Evolutionary conservation across 2,329 filamentous ascomycete species (phyloP).

Genomic region (Botrytis squamosa): DNA sequence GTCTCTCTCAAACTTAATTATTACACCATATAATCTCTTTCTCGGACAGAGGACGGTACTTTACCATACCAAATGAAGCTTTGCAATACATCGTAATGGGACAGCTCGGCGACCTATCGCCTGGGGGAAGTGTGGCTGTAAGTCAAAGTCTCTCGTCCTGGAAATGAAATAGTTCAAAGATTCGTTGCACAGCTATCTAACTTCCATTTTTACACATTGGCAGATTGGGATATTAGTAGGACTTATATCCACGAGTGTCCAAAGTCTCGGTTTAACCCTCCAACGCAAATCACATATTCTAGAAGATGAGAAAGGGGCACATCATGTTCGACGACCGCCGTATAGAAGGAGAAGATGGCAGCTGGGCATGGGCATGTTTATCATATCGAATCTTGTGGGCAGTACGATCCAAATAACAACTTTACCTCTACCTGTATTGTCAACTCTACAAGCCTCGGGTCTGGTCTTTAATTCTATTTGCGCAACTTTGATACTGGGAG

Average conservation of each 20-base stretch:
- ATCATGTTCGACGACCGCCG: constrained; percentile 78
- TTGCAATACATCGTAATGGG: constrained; percentile 54
- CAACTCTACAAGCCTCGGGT: constrained; percentile 91
- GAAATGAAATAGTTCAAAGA: constrained; percentile 32
- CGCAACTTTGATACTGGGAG: constrained; percentile 85
- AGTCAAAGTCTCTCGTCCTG: constrained; percentile 35
- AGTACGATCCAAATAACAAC: constrained; percentile 98
- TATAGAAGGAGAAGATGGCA: constrained; percentile 93
- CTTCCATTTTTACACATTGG: constrained; percentile 20
- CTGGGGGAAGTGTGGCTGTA: constrained; percentile 75
- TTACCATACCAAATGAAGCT: constrained; percentile 36
- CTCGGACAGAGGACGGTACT: constrained; percentile 22
- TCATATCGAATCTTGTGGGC: constrained; percentile 88
- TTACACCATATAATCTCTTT: constrained; percentile 18
- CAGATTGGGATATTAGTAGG: constrained; percentile 92
- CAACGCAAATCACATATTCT: constrained; percentile 98
- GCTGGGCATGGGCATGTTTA: constrained; percentile 95
- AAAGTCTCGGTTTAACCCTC: constrained; percentile 90
- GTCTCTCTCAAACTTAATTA: background rate
- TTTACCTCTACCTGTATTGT: constrained; percentile 87
- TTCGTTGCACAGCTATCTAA: constrained; percentile 15
- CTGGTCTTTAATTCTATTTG: constrained; percentile 99
- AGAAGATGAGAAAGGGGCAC: constrained; percentile 84
- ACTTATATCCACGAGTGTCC: constrained; percentile 87
- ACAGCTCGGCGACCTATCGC: constrained; percentile 72